Evolutionary conservation across 1,284 basidiomycete species (phyloP).

Genomic region (Agroathelia rolfsii): DNA sequence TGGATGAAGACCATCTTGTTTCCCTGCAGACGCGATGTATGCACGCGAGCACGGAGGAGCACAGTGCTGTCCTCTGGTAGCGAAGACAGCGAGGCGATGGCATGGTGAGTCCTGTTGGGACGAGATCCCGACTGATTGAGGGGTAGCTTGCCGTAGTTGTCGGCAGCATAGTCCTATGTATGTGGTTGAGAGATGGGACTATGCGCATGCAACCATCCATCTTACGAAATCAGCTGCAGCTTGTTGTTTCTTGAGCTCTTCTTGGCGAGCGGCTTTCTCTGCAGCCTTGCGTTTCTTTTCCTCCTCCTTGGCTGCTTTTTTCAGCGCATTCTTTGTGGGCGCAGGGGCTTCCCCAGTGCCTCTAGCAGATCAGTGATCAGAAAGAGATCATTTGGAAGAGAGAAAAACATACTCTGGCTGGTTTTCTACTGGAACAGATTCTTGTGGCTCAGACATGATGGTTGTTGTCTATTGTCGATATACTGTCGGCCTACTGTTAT

Average conservation of each 20-base stretch:
- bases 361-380: conserved; percentile 1
- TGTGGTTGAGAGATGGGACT: conserved; percentile 4
- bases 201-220: conserved; percentile 12
- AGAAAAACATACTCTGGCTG: too few relatives aligned
- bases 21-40: conserved; percentile 86
- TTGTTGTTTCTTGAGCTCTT: conserved; percentile 64
- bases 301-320: conserved; percentile 87
- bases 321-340: conserved; percentile 84
- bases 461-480: conserved; percentile 1
- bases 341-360: conserved; percentile 20
- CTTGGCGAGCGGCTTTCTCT: conserved; percentile 69
- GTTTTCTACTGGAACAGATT: conserved; percentile 9
- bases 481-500: too few relatives aligned
- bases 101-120: conserved; percentile 35
- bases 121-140: conserved; percentile 87
- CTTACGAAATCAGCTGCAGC: conserved; percentile 66
- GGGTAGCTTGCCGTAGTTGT: conserved; percentile 86
- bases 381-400: too few relatives aligned
- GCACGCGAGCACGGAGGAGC: conserved; percentile 82
- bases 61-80: conserved; percentile 73
- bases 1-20: conserved; percentile 93
- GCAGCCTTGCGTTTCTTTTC: conserved; percentile 91
- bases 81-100: conserved; percentile 63
- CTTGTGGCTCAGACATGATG: conserved; percentile 11
- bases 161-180: conserved; percentile 69